Conservation (phyloP, 139 green algal species). For the Bryopsis sp. region DNA sequence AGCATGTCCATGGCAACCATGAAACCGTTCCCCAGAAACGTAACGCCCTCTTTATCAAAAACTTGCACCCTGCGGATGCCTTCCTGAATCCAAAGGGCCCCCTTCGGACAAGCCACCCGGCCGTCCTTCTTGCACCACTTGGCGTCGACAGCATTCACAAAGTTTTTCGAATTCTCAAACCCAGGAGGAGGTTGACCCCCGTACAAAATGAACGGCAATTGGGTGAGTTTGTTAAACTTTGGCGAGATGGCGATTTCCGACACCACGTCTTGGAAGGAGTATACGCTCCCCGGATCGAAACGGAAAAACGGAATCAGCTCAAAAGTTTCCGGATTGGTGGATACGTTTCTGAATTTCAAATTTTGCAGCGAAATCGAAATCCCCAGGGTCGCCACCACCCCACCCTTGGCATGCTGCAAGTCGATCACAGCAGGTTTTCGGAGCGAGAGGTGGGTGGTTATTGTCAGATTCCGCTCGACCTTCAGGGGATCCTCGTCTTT, state of each 20-base stretch:
- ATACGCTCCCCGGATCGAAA: neutral
- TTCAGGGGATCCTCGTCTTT: neutral
- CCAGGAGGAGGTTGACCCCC: neutral
- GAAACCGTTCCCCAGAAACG: neutral
- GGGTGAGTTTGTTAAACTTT: neutral
- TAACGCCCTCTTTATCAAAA: neutral
- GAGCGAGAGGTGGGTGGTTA: neutral
- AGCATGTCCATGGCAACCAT: neutral
- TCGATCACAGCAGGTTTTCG: neutral
- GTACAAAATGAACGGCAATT: conserved; percentile 4
- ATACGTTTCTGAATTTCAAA: neutral
- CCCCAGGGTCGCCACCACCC: neutral
- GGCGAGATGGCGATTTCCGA: conserved; percentile 2
- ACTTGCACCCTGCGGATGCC: neutral
- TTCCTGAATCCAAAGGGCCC: neutral
- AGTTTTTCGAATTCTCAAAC: neutral
- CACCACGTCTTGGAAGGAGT: neutral
- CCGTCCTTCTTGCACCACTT: neutral
- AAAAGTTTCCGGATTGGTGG: neutral
- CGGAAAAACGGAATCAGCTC: conserved; percentile 9
- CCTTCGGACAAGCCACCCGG: neutral
- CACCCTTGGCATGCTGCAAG: neutral
- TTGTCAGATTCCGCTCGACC: conserved; percentile 2
- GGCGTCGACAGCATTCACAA: neutral
- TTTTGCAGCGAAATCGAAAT: neutral